Base-by-base conservation (phyloP, 2,329 filamentous ascomycete species). In the Alternaria arbusti region DNA sequence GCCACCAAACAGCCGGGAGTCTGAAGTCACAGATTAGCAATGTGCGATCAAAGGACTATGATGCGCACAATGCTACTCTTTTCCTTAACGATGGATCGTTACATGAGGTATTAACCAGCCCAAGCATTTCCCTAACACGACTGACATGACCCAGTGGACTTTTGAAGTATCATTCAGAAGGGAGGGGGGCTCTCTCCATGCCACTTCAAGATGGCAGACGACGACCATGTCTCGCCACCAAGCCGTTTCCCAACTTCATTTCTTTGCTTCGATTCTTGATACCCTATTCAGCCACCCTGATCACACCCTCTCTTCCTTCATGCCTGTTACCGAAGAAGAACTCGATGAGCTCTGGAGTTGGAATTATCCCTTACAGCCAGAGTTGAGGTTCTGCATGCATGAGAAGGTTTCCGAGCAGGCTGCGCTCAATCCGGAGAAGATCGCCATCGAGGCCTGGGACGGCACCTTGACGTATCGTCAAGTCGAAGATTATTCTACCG, bases 301-400 rank as follows among this genome's bases (percentile, higher is more conserved):
- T 40, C 59, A 57, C 26, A 54, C 64, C 0, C 60, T 75, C 15
- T 59, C 69, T 3, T n/a, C 57, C 17, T 58, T 78, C 36, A 52
- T 67, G 8, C 59, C 63, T 4, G 70, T 74, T 22, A 72, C 61
- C 7, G 57, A 68, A 75, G 74, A 73, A n/a, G 84, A 86, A 59
- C 68, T 84, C 5, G 69, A 80, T 15, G 74, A 82, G 22, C 79
- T 86, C 46, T 86, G 85, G 84, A 70, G 71, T 4, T 85, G 84
- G 82, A 86, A 85, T 49, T 73, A 82, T 26, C 63, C 76, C 3
- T 64, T 86, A 3, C 84, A 84, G 20, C 80, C 82, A 3, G 77
- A 78, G 1, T 76, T 82, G 57, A 73, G 79, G 36, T 80, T 78
- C 43, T 85, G 84, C 69, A 84, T 84, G 78, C 83, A 86, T 63